phyloP scores from a whole-genome alignment of 768 basidiomycete genomes.

The Sporobolomyces roseus region DNA sequence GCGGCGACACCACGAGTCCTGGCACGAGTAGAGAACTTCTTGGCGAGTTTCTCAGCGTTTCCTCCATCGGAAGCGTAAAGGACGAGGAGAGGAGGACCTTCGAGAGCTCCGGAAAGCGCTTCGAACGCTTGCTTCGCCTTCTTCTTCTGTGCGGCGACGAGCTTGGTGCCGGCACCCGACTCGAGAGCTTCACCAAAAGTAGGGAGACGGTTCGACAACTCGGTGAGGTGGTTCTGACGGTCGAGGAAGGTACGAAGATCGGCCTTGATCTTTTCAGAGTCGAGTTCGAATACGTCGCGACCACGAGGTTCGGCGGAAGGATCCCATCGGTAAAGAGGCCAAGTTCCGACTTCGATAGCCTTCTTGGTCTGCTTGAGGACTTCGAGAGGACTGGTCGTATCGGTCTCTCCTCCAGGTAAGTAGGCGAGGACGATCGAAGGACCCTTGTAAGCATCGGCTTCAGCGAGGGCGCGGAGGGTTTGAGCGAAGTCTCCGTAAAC shows the following conservation, averaged over 20 bases:
- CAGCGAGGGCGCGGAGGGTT: slow-evolving; percentile 81
- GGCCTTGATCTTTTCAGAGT: slow-evolving; percentile 88
- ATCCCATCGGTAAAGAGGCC: slow-evolving; percentile 98
- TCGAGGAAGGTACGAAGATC: slow-evolving; percentile 91
- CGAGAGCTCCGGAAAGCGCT: slow-evolving; percentile 73
- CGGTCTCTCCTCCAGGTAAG: slow-evolving; percentile 73
- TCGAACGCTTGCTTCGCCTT: slow-evolving; percentile 79
- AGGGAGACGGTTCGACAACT: slow-evolving; percentile 61
- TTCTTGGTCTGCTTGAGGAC: slow-evolving; percentile 96
- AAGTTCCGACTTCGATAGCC: slow-evolving; percentile 91
- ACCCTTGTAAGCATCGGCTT: slow-evolving; percentile 84
- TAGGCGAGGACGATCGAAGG: slow-evolving; percentile 91
- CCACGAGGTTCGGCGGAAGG: slow-evolving; percentile 67
- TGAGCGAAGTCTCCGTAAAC: slow-evolving; percentile 94
- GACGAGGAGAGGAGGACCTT: slow-evolving; percentile 80
- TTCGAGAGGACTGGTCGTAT: slow-evolving; percentile 73
- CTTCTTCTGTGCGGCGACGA: slow-evolving; percentile 75
- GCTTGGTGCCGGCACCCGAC: slow-evolving; percentile 72
- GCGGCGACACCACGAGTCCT: slow-evolving; percentile 77
- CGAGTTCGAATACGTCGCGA: slow-evolving; percentile 82
- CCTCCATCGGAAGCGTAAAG: slow-evolving; percentile 96
- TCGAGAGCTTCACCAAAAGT: slow-evolving; percentile 71
- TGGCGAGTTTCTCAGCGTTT: slow-evolving; percentile 91
- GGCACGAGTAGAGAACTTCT: slow-evolving; percentile 74
- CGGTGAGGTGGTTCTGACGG: slow-evolving; percentile 91